Conservation (phyloP, 108 stramenopile species). For the Discostella pseudostelligera region DNA sequence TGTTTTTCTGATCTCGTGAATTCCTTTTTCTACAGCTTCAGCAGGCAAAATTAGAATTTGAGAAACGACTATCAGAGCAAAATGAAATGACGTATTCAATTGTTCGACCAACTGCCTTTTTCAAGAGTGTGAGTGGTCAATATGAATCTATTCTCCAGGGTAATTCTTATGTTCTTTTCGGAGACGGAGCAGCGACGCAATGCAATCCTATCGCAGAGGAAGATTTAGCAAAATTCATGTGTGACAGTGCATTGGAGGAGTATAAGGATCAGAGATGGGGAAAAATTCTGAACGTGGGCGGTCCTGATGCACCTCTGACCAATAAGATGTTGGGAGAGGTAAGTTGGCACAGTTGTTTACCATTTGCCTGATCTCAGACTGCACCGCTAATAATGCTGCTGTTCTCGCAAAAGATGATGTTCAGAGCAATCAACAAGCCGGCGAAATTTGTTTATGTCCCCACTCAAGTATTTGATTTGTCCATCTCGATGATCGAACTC, state of each 20-base stretch:
- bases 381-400: no score
- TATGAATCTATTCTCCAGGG: constrained; percentile 77
- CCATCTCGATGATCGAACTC: constrained; percentile 60
- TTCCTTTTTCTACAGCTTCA: constrained; percentile 29
- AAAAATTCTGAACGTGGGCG: constrained; percentile 70
- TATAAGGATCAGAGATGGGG: constrained; percentile 29
- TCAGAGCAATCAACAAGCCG: constrained; percentile 51
- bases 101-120: constrained; percentile 86
- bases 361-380: no score
- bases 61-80: constrained; percentile 38
- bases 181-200: constrained; percentile 67
- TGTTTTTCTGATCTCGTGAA: background rate
- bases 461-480: constrained; percentile 66
- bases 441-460: constrained; percentile 58
- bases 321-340: constrained; percentile 66
- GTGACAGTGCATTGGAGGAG: constrained; percentile 63
- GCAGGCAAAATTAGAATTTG: constrained; percentile 80
- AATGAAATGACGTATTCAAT: constrained; percentile 58
- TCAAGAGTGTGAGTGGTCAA: constrained; percentile 83
- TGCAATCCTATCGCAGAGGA: constrained; percentile 86
- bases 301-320: constrained; percentile 74
- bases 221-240: constrained; percentile 73
- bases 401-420: constrained; percentile 60
- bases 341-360: background rate
- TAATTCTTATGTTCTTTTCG: constrained; percentile 77